Evolutionary conservation across 352 stramenopile genomes (phyloP), one percentile per base, ranked within the genome.

Genomic region (Pythium sp.): DNA sequence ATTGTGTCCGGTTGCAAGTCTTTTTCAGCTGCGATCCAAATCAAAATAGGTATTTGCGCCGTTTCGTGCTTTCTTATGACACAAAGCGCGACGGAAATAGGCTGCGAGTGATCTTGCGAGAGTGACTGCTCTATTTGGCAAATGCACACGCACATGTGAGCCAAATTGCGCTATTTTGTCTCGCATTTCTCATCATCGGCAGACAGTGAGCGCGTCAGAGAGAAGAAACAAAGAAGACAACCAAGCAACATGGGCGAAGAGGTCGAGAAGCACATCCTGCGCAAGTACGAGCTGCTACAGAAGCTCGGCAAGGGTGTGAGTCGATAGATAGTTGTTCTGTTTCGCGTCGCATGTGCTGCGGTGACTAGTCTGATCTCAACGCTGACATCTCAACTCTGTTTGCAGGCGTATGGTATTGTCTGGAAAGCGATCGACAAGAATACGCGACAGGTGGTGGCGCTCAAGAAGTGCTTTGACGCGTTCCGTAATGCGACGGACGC

Each of bases 401-500:
- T 22, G 12, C 65, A 97, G 86, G 94, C 92, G 5, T 98, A 99
- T 64, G 96, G 97, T 24, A 96, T 99, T 59, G 96, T 99, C 46
- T 99, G 93, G 93, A 98, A 98, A 74, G 96, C 94, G n/a, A 91
- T 97, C 60, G 92, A 98, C 72, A 98, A 98, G 73, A 87, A 91
- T 70, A 91, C 82, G 53, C 80, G 90, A 9, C 78, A 95, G 63
- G 85, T 96, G 15, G 90, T 99, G 18, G 97, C 95, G 12, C 80
- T 99, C 30, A 99, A 99, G 72, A 99, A 99, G 73, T 98, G 95
- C 69, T 99, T 98, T 65, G 95, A 98, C 62, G 95, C 95, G 11
- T 99, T 99, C 75, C 87, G 95, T 28, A 98, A 98, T 72, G 82
- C 94, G 20, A 98, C 93, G 12, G 95, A 99, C 76, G 92, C 94